Conservation (phyloP, 164 flowering plant genomes). For the Litsea cubeba region DNA sequence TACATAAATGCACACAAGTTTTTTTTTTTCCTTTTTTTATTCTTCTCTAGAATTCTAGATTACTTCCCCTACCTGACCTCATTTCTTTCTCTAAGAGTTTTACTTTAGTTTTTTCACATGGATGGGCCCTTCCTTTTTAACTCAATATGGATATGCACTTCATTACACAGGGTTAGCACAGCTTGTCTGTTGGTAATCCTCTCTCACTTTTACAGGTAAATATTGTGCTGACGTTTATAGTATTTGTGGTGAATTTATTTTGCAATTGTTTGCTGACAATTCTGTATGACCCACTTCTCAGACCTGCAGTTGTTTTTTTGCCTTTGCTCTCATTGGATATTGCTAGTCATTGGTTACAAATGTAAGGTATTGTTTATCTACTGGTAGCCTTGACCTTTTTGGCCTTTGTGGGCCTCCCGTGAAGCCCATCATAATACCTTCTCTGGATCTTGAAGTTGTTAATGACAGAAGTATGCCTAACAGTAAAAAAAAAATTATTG, state of each 20-base stretch:
- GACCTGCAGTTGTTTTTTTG: conserved; percentile 76
- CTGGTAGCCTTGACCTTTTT: conserved; percentile 21
- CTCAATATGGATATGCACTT: neutral
- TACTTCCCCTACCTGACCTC: conserved; percentile 10
- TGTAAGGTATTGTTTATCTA: conserved; percentile 63
- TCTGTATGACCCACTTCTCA: conserved; percentile 22
- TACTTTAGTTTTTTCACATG: neutral
- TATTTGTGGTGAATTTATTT: neutral
- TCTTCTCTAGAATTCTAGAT: neutral
- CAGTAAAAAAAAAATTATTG: too few species aligned
- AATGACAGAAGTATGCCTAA: too few species aligned
- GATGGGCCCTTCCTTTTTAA: conserved; percentile 25
- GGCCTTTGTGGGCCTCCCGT: neutral
- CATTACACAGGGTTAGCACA: conserved; percentile 78
- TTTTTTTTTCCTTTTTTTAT: neutral
- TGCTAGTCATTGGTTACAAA: conserved; percentile 95
- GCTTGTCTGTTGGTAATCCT: conserved; percentile 85
- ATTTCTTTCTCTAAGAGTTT: conserved; percentile 48
- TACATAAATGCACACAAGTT: neutral
- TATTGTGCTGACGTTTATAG: neutral
- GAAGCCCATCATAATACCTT: neutral
- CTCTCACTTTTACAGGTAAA: conserved; percentile 74
- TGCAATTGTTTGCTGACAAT: neutral
- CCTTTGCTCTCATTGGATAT: conserved; percentile 82
- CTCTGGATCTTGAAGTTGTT: neutral